Evolutionary conservation across 2,329 filamentous ascomycete species (phyloP), one percentile per base, ranked within the genome.

Genomic region (Boeremia lycopersici): DNA sequence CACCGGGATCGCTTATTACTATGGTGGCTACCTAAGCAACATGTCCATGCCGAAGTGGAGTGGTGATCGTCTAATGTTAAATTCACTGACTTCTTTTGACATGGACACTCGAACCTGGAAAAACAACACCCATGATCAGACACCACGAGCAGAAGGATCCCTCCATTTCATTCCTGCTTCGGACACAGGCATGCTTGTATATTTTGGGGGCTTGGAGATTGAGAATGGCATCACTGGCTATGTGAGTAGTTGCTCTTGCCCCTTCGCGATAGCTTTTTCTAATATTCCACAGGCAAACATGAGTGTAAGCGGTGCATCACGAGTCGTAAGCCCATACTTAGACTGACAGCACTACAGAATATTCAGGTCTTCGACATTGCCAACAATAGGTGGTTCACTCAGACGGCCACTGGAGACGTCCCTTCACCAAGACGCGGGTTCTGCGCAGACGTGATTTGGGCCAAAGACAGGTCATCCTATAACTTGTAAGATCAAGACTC

Each of bases 1-100:
- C 25, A 50, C 53, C 13, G 63, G 61, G 3, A 53, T 42, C 52
- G 84, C 79, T 2, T 87, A 83, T 65, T 84, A 86, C 64, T 82
- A 84, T 53, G 85, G 85, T 15, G 85, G 85, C 26, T 87, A 82
- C 79, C 73, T 83, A 45, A 84, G 78, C 59, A 82, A 83, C 57
- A 69, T 69, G 39, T 81, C 82, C 0, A 75, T 79, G 77, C 47
- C 45, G 2, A 36, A 43, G 0, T 8, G 53, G 58, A 34, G 10
- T 19, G 40, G 63, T 26, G 53, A 50, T 19, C 42, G 48, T 26
- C 9, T 52, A 7, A 53, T 53, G 50, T n/a, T 53, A 30, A 53
- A 42, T 12, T 53, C 50, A 17, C 43, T 53, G 8, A 43, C 39
- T 8, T 53, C 43, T 2, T 53, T 53, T 29, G 75, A 80, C 58